Conservation (phyloP, 208 protist species). For the Balamuthia mandrillaris region DNA sequence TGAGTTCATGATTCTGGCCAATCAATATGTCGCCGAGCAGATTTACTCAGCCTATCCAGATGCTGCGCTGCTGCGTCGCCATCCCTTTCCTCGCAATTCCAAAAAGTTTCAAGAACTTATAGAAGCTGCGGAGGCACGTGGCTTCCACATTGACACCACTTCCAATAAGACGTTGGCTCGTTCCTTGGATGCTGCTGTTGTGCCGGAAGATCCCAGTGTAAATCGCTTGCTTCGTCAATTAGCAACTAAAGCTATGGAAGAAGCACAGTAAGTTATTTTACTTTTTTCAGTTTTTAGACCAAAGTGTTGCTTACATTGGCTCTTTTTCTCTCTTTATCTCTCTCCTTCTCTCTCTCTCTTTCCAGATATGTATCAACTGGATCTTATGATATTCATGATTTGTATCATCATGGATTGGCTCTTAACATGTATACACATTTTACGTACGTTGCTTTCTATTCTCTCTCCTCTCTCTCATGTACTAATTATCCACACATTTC, state of each 20-base stretch:
- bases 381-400: conserved; percentile 53
- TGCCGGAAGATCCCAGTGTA: not conserved
- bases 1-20: conserved; percentile 79
- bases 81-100: conserved; percentile 44
- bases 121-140: not conserved
- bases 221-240: conserved; percentile 21
- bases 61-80: conserved; percentile 38
- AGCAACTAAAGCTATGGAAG: conserved; percentile 14
- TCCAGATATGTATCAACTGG: conserved; percentile 6
- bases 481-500: not conserved
- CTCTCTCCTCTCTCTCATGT: not conserved
- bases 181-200: not conserved
- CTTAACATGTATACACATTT: conserved; percentile 83
- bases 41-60: conserved; percentile 29
- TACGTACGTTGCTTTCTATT: conserved; percentile 56
- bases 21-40: conserved; percentile 62
- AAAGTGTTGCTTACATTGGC: not conserved
- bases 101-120: conserved; percentile 50
- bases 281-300: not conserved
- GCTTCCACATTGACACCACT: conserved; percentile 15
- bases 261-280: not conserved
- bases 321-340: not conserved
- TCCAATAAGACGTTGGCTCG: conserved; percentile 9
- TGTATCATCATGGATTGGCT: conserved; percentile 80
- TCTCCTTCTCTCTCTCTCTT: not conserved